Base-by-base conservation (phyloP, 108 stramenopile species). In the Nitzschia sp. region DNA sequence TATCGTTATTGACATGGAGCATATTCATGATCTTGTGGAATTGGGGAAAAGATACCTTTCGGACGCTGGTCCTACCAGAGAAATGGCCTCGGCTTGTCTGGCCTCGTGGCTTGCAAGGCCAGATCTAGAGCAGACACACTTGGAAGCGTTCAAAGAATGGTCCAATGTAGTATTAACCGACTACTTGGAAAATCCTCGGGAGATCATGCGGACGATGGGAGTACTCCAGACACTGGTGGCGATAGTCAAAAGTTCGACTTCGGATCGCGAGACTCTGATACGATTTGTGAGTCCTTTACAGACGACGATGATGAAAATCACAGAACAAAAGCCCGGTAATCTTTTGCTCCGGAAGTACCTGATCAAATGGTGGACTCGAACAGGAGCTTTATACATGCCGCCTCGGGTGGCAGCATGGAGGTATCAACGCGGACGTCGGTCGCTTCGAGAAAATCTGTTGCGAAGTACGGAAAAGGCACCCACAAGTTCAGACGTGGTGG, bases 361-460 rank as follows among this genome's bases (percentile, higher is more conserved):
- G 27, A 83, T 93, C 33, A 99, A 99, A 72, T 85, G 98, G 53
- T 90, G 96, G 78, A 92, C 95, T 44, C 72, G 99, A 41, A 69
- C 93, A 21, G 97, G 95, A 13, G 81, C 87, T 48, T 77, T 90
- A 0, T 91, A 92, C 71, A 60, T 99, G 63, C 97, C 98, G 9
- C 98, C 98, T 5, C 75, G 91, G 27, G 71, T 97, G 17, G 96
- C 93, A 1, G 22, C 78, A 1, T 99, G 99, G 99, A 76, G 99
- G 61, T 99, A 98, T 77, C 89, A 89, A 62, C 85, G 97, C 4
- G 93, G 93, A 19, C 83, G 86, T 45, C 72, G 99, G 44, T 87
- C 88, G 0, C 74, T 99, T 71, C 55, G 92, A 23, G 83, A 88
- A 26, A 96, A 96, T 58, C 64, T 92, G 66, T 52, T 35, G 45